A percentile compares a stretch with the other conserved stretches of the same genome.
Conservation (phyloP, 441 rosid genomes). For the Monsonia emarginata region DNA sequence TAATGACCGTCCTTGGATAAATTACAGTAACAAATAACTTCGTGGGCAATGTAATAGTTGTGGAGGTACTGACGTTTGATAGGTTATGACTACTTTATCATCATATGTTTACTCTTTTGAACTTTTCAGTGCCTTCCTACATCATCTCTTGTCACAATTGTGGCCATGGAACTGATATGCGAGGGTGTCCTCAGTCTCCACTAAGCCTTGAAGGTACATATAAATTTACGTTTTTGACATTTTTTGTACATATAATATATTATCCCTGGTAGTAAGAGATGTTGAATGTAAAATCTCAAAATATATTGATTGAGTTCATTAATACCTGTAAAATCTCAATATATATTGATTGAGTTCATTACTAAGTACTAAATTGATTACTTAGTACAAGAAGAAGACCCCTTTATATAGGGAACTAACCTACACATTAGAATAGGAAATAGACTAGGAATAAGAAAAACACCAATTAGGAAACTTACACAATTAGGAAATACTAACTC, state of each 20-base stretch:
- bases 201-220: constrained; percentile 57
- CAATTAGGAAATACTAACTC: too few species aligned
- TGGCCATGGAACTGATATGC: constrained; percentile 86
- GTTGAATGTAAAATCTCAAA: background rate
- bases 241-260: background rate
- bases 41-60: background rate
- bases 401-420: too few species aligned
- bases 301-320: too few species aligned
- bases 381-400: too few species aligned
- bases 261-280: background rate
- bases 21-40: background rate
- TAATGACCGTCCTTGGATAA: too few species aligned
- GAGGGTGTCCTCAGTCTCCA: constrained; percentile 91
- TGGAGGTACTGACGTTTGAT: background rate
- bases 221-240: background rate
- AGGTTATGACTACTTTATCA: background rate
- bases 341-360: too few species aligned
- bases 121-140: constrained; percentile 70
- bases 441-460: too few species aligned
- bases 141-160: constrained; percentile 69
- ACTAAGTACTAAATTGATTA: too few species aligned
- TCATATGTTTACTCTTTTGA: background rate
- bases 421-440: too few species aligned
- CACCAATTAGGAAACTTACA: too few species aligned
- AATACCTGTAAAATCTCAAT: too few species aligned